Evolutionary conservation across 768 basidiomycete genomes (phyloP).

Genomic region (Panellus pusillus): DNA sequence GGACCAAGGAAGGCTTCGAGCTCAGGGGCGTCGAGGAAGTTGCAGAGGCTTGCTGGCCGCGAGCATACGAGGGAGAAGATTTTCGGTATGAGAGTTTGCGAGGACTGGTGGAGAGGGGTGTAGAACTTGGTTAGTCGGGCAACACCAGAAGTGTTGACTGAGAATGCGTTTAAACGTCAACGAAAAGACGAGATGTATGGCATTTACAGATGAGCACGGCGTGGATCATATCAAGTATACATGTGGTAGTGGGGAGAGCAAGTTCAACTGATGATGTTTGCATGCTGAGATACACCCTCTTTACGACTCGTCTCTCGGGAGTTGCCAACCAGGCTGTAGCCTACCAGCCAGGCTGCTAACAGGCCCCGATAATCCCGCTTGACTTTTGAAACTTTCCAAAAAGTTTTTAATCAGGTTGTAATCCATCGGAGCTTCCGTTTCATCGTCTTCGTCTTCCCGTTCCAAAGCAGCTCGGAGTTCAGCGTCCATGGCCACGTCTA

Average conservation of each 20-base stretch:
- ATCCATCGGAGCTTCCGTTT: conserved; percentile 59
- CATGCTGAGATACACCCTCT: no score
- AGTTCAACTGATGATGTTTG: no score
- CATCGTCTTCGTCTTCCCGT: conserved; percentile 49
- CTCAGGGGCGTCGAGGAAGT: conserved; percentile 94
- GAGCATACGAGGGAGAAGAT: conserved; percentile 88
- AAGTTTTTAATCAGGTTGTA: conserved; percentile 96
- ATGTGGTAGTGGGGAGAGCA: no score
- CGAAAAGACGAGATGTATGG: conserved; percentile 15
- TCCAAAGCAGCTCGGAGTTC: conserved; percentile 73
- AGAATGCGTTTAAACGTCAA: conserved; percentile 19
- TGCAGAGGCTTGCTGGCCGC: conserved; percentile 84
- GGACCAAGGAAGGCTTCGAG: conserved; percentile 72
- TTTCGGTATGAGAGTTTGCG: conserved; percentile 75
- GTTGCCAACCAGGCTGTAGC: conserved; percentile 69
- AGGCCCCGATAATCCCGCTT: conserved; percentile 86
- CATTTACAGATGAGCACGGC: conserved; percentile 80
- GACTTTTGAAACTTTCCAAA: conserved; percentile 92
- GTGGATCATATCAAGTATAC: conserved; percentile 62
- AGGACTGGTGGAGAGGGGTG: conserved; percentile 68
- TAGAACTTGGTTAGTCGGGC: conserved; percentile 88
- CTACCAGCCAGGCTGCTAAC: conserved; percentile 88
- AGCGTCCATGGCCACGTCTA: conserved; percentile 87
- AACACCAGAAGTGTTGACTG: conserved; percentile 93
- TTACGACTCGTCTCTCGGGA: conserved; percentile 58